phyloP scores from a whole-genome alignment of 2,329 filamentous ascomycete species.

The Xylariaceae sp. region DNA sequence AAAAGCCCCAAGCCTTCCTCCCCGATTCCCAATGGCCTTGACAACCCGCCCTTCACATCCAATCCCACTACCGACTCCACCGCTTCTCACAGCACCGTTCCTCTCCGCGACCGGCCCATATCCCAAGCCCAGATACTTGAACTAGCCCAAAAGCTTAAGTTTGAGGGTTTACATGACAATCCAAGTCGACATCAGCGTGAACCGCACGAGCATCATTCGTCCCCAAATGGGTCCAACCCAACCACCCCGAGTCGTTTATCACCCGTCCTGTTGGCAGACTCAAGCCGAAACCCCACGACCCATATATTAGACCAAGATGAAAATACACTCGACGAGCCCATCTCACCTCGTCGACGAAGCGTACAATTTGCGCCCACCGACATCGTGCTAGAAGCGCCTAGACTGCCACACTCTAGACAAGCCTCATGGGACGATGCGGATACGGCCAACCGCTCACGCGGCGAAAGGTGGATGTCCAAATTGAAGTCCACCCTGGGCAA shows the following conservation, averaged over 20 bases:
- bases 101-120: constrained; percentile 20
- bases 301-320: constrained; percentile 20
- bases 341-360: constrained; percentile 54
- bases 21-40: constrained; percentile 22
- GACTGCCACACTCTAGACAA: constrained; percentile 51
- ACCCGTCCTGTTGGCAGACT: constrained; percentile 22
- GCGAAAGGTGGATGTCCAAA: constrained; percentile 70
- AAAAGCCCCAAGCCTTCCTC: constrained; percentile 29
- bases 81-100: constrained; percentile 22
- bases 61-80: constrained; percentile 27
- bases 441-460: constrained; percentile 51
- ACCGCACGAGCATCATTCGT: constrained; percentile 33
- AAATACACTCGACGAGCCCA: constrained; percentile 26
- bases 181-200: constrained; percentile 35
- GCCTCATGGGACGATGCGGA: constrained; percentile 67
- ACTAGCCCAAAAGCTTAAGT: constrained; percentile 15
- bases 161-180: constrained; percentile 36
- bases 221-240: constrained; percentile 19
- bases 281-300: constrained; percentile 16
- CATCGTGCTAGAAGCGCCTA: constrained; percentile 43
- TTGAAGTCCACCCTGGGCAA: constrained; percentile 66
- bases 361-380: constrained; percentile 70
- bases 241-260: constrained; percentile 18
- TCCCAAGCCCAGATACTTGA: constrained; percentile 26
- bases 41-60: constrained; percentile 24